phyloP scores from a whole-genome alignment of 257 asterid species.

The Solanum dulcamara region DNA sequence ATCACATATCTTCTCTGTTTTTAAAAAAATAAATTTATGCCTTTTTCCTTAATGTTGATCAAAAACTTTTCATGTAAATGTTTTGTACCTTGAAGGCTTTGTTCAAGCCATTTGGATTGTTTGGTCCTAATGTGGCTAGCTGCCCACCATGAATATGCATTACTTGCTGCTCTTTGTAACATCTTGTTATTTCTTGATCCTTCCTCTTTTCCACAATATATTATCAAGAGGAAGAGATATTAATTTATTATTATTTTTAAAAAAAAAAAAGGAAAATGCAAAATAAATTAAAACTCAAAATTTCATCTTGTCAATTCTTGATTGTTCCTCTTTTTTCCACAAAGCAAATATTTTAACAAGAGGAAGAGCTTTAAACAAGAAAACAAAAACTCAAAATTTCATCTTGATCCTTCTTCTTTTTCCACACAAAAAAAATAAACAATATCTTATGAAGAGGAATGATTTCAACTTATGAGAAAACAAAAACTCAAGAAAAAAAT shows the following conservation, averaged over 20 bases:
- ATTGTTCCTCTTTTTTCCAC: not conserved
- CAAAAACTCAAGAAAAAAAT: no score
- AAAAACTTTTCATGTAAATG: not conserved
- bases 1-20: not conserved
- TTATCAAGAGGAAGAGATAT: not conserved
- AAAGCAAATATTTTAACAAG: not conserved
- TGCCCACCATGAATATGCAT: conserved; percentile 44
- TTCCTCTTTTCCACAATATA: not conserved
- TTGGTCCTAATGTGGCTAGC: conserved; percentile 39
- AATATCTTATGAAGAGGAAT: not conserved
- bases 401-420: not conserved
- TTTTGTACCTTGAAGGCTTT: conserved; percentile 26
- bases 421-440: not conserved
- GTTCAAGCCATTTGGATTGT: conserved; percentile 39
- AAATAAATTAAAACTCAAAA: not conserved
- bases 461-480: not conserved
- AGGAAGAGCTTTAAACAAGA: not conserved
- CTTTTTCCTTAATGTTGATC: not conserved
- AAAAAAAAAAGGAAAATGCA: not conserved
- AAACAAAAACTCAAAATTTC: not conserved
- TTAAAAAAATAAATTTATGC: not conserved
- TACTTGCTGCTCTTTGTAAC: conserved; percentile 38
- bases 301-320: not conserved
- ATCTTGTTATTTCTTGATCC: not conserved
- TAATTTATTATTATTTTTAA: no score